These are phyloP conservation scores for Phaeosphaeriaceae sp. DNA, from an alignment of 2,329 filamentous ascomycete genomes.

Conservation along the genomic window DNA sequence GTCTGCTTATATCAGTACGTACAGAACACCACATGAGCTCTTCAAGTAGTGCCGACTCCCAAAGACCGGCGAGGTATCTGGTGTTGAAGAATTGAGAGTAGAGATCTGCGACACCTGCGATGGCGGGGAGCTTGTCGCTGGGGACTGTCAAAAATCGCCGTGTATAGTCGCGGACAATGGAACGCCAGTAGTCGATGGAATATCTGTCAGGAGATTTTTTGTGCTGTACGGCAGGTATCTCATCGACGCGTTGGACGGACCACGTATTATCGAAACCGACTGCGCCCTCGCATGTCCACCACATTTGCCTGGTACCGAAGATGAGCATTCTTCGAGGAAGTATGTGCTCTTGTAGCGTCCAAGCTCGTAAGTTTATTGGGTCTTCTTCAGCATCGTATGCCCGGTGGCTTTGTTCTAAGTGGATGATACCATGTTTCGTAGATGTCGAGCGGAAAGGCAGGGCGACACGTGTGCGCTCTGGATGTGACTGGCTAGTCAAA, in stretches of 20 bases:
- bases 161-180: constrained; percentile 18
- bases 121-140: constrained; percentile 17
- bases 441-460: background rate
- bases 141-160: constrained; percentile 16
- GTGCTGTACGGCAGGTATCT: constrained; percentile 1
- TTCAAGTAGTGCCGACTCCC: constrained; percentile 5
- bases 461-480: constrained; percentile 4
- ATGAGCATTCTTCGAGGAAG: constrained; percentile 11
- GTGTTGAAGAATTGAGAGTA: constrained; percentile 8
- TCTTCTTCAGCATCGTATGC: constrained; percentile 9
- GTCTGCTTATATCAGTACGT: constrained; percentile 17
- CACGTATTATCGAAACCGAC: background rate
- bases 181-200: constrained; percentile 9
- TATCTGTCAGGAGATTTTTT: background rate
- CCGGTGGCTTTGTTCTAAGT: constrained; percentile 5
- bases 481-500: background rate
- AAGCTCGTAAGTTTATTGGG: constrained; percentile 10
- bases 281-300: constrained; percentile 10
- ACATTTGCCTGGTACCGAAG: constrained; percentile 7
- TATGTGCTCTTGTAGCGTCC: constrained; percentile 18
- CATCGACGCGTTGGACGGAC: background rate
- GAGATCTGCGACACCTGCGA: constrained; percentile 11
- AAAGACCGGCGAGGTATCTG: constrained; percentile 19
- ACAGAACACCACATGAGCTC: constrained; percentile 21
- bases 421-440: background rate